These are phyloP conservation scores for Eutrema heterophyllum DNA, from an alignment of 345 rosid species.

Conservation along the genomic window DNA sequence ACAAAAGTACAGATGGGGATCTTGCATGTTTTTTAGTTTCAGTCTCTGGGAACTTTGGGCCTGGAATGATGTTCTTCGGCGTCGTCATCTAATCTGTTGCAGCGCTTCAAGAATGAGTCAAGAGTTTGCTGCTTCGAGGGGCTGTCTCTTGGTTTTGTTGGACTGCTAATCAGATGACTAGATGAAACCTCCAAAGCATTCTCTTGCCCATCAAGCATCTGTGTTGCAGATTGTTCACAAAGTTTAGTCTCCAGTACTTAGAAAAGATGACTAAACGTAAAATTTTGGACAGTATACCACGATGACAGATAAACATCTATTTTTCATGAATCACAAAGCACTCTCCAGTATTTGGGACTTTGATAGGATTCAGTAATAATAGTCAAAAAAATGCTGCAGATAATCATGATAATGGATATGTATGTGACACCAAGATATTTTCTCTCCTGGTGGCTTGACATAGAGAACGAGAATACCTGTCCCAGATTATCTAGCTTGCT, in stretches of 20 bases:
- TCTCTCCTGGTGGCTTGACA: neutral
- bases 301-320: neutral
- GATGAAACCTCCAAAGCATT: constrained; percentile 61
- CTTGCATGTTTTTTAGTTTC: constrained; percentile 5
- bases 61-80: constrained; percentile 36
- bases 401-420: neutral
- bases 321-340: neutral
- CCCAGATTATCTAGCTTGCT: constrained; percentile 87
- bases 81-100: constrained; percentile 42
- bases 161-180: constrained; percentile 38
- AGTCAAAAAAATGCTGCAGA: neutral
- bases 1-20: neutral
- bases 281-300: neutral
- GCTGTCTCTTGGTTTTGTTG: constrained; percentile 63
- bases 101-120: constrained; percentile 58
- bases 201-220: constrained; percentile 87
- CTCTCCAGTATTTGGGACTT: neutral
- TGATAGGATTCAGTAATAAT: neutral
- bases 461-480: constrained; percentile 51
- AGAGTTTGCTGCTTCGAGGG: constrained; percentile 72
- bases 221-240: constrained; percentile 5
- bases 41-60: constrained; percentile 43
- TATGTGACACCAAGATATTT: constrained; percentile 2
- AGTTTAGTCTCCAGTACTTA: neutral
- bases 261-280: neutral